Base-by-base conservation (phyloP, 2,329 filamentous ascomycete genomes). In the Tolypocladium sp. region DNA sequence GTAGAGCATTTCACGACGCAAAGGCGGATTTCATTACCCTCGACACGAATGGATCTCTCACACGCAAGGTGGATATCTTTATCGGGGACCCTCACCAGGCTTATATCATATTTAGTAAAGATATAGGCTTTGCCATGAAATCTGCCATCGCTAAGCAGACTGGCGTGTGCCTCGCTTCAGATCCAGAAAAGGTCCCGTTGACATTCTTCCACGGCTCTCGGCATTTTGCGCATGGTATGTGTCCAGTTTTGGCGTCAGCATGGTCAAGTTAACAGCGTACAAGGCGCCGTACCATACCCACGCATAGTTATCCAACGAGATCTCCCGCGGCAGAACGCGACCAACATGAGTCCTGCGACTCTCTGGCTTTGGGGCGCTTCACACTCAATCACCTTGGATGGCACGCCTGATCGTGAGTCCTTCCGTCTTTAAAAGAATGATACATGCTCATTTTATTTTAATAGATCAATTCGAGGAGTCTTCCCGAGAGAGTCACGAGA, bases 291-390 rank as follows among this genome's bases (percentile, higher is more conserved):
- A 15, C 54, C 60, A 8, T 64, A 61, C 44, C 63, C 63, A 8
- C 60, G 61, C 1, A 58, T 65, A 1, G 12, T 57, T 22, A 62
- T 65, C 22, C 49, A 57, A 17, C 51, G 33, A 42, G 57, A 64
- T 25, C 59, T 64, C n/a, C 61, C 62, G 25, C 62, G 42, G 12
- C 63, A 60, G 13, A 61, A 56, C 17, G 27, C 12, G 0, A 49
- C 13, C 22, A 56, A 58, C 15, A 60, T 6, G 22, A 66, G 63
- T 33, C 57, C 60, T 15, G 61, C 63, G 13, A 66, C 60, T 2
- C 62, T 66, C 5, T 66, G 62, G 64, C 59, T 63, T 1, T 64
- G 60, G 62, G 63, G 64, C 0, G 64, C 62, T 20, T 62, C 63
- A 8, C 42, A 63, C 49, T 62, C 59, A n/a, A 59, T 65, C 30